phyloP scores from a whole-genome alignment of 345 rosid species.

The Brassica incana region DNA sequence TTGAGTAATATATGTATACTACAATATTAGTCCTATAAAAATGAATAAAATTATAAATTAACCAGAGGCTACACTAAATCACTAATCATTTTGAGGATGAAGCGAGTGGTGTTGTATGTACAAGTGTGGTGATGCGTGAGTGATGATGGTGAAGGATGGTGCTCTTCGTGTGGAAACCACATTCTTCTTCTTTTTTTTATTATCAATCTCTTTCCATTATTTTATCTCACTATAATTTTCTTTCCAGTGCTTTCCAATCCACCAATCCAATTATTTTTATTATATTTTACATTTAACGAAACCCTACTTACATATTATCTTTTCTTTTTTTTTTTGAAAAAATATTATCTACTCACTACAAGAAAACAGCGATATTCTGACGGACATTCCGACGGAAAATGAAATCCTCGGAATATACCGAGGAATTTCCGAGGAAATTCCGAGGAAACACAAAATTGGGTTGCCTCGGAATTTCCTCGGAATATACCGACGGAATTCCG shows the following conservation, averaged over 20 bases:
- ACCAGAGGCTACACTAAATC: neutral
- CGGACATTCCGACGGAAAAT: no score
- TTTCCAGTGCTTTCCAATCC: constrained; percentile 39
- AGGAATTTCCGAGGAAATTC: no score
- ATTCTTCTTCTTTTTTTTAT: constrained; percentile 42
- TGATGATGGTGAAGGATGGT: constrained; percentile 39
- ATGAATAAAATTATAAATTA: neutral
- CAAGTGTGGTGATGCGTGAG: constrained; percentile 37
- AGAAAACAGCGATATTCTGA: no score
- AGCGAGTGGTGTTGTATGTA: constrained; percentile 24
- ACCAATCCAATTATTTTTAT: constrained; percentile 34
- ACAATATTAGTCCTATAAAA: neutral
- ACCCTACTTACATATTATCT: constrained; percentile 20
- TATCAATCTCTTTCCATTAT: constrained; percentile 27
- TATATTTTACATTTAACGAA: neutral
- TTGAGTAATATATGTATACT: neutral
- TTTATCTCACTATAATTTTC: constrained; percentile 15
- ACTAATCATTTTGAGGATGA: neutral
- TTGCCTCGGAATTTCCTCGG: no score
- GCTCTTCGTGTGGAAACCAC: constrained; percentile 45
- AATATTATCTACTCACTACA: constrained; percentile 28
- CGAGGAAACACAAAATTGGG: no score
- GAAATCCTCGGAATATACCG: no score
- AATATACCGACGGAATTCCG: no score
- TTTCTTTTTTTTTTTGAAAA: neutral